Conservation (phyloP, 495 filamentous ascomycete genomes). For the Penicilliopsis zonata region DNA sequence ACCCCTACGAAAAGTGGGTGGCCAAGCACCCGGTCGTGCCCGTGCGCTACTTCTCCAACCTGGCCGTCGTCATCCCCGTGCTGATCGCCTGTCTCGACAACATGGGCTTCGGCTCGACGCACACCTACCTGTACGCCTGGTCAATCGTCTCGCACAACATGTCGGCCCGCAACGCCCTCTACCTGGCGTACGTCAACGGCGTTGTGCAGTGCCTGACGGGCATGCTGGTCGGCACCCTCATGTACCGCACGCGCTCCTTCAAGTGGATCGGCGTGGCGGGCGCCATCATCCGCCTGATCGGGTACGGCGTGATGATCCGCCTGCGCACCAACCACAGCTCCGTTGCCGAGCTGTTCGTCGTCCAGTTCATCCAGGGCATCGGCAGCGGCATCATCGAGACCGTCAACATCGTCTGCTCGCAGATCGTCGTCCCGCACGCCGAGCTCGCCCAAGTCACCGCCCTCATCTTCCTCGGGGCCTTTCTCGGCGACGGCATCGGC, state of each 20-base stretch:
- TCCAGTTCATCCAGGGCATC: conserved; percentile 34
- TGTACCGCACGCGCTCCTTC: conserved; percentile 29
- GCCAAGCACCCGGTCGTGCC: conserved; percentile 32
- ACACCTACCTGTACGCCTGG: conserved; percentile 37
- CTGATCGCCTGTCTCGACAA: conserved; percentile 26
- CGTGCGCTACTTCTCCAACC: conserved; percentile 27
- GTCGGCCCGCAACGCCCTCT: conserved; percentile 28
- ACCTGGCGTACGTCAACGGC: conserved; percentile 31
- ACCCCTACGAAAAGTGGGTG: conserved; percentile 31
- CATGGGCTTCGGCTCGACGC: conserved; percentile 26
- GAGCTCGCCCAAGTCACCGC: conserved; percentile 37
- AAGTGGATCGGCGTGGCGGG: conserved; percentile 33
- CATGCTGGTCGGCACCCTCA: conserved; percentile 27
- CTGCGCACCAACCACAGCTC: conserved; percentile 33
- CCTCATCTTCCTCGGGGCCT: conserved; percentile 27
- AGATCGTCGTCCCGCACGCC: conserved; percentile 31
- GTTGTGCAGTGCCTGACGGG: conserved; percentile 30
- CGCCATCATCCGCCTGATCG: conserved; percentile 27
- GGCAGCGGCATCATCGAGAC: conserved; percentile 37
- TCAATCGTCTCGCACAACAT: conserved; percentile 28
- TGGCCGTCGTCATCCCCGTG: conserved; percentile 25
- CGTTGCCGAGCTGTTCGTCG: conserved; percentile 29
- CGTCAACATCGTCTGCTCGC: conserved; percentile 27
- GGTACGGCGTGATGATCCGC: conserved; percentile 38
- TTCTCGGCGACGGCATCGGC: conserved; percentile 34